These are phyloP conservation scores for Backusella tarrabulga DNA, from an alignment of 192 early-diverging fungal species.

Conservation along the genomic window DNA sequence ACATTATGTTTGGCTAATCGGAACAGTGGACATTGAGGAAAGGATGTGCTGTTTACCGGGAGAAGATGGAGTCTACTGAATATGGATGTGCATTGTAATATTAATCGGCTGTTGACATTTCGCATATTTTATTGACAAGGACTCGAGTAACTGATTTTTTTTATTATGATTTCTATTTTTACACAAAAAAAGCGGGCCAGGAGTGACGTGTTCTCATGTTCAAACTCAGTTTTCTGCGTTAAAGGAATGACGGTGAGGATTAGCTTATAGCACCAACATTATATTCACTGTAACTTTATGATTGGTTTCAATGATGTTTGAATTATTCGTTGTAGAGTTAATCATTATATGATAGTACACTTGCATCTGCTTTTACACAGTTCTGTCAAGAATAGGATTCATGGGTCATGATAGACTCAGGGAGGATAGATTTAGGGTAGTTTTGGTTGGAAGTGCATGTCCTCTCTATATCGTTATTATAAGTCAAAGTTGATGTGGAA, in stretches of 20 bases:
- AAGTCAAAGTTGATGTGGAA: no score
- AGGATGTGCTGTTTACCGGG: not conserved
- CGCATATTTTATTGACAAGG: slow-evolving; percentile 6
- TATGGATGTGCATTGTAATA: slow-evolving; percentile 3
- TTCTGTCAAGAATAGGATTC: no score
- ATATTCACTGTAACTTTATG: not conserved
- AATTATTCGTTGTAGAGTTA: not conserved
- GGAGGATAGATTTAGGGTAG: no score
- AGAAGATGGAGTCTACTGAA: not conserved
- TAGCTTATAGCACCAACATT: no score
- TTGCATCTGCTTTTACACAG: no score
- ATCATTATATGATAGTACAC: not conserved
- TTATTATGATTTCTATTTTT: slow-evolving; percentile 2
- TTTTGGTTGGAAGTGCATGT: no score
- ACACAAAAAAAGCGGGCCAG: not conserved
- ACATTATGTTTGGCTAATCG: not conserved
- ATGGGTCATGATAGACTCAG: no score
- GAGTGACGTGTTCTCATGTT: not conserved
- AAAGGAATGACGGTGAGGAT: no score
- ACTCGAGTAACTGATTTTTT: not conserved
- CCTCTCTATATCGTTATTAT: no score
- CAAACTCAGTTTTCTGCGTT: not conserved
- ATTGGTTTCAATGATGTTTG: not conserved
- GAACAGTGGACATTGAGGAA: not conserved
- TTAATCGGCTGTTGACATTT: not conserved